Percentiles rank a stretch among this genome's conserved stretches.
Evolutionary conservation across 345 rosid genomes (phyloP).

Genomic region (Eucalyptus cladocalyx): DNA sequence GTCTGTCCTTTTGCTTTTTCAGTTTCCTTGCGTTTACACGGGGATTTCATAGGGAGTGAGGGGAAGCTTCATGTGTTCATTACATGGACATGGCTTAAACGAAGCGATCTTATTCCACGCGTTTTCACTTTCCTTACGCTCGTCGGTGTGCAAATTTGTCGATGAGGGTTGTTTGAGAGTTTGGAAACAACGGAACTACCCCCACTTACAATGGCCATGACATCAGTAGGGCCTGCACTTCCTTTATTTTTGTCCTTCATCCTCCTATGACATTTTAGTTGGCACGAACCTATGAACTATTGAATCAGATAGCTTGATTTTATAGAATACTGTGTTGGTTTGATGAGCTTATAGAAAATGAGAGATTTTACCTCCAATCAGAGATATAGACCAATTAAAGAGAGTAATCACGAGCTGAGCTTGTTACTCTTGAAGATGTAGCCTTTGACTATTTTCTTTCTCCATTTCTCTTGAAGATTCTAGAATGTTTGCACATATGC

Average conservation of each 20-base stretch:
- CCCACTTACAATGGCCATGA: too few species aligned
- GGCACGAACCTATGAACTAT: rapidly evolving
- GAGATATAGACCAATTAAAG: not conserved
- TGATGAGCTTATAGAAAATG: not conserved
- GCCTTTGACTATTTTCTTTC: too few species aligned
- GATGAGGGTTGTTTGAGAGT: not conserved
- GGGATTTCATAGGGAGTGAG: not conserved
- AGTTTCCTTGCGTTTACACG: not conserved
- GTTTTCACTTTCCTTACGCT: too few species aligned
- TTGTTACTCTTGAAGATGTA: not conserved
- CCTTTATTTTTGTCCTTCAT: not conserved
- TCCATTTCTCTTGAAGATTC: not conserved
- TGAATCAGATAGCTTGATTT: not conserved
- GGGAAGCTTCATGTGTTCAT: not conserved
- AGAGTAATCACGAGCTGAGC: not conserved
- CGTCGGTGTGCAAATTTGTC: too few species aligned
- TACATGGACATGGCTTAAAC: too few species aligned
- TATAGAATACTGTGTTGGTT: too few species aligned
- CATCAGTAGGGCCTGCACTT: too few species aligned
- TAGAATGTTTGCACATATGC: too few species aligned
- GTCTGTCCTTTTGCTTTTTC: not conserved
- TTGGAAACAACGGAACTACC: not conserved
- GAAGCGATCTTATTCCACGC: too few species aligned
- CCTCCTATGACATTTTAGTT: too few species aligned
- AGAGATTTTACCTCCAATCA: not conserved